Conservation (phyloP, 768 basidiomycete species). For the Panus rudis region DNA sequence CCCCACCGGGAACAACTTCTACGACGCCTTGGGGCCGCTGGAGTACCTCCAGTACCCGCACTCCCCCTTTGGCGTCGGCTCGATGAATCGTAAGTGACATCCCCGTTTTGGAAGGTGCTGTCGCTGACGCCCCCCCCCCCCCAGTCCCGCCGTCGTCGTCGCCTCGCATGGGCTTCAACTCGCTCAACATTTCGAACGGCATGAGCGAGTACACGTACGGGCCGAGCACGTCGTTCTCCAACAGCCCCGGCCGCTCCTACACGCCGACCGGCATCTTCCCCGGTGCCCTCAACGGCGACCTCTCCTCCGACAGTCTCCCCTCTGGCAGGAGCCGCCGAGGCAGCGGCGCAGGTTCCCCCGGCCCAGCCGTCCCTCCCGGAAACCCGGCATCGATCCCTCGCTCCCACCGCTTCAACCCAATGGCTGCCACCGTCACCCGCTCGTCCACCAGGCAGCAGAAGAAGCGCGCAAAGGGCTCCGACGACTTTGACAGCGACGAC, state of each 20-base stretch:
- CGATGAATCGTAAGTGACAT: conserved; percentile 53
- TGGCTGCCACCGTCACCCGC: conserved; percentile 43
- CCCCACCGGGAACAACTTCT: conserved; percentile 31
- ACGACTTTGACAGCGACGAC: conserved; percentile 66
- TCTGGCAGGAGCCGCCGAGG: conserved; percentile 63
- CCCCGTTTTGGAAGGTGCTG: conserved; percentile 8
- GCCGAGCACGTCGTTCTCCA: conserved; percentile 48
- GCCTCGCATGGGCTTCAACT: conserved; percentile 58
- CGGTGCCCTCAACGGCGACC: conserved; percentile 68
- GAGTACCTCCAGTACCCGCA: conserved; percentile 70
- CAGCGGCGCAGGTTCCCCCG: conserved; percentile 52
- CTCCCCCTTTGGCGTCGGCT: conserved; percentile 49
- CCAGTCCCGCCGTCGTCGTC: conserved; percentile 48
- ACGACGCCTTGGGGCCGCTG: conserved; percentile 38
- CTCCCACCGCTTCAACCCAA: conserved; percentile 76
- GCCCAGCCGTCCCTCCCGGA: conserved; percentile 37
- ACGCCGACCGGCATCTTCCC: conserved; percentile 68
- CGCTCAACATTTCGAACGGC: conserved; percentile 48
- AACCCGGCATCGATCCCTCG: conserved; percentile 58
- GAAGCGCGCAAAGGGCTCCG: conserved; percentile 37
- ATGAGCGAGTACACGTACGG: conserved; percentile 57
- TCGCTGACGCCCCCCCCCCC: conserved; percentile 9
- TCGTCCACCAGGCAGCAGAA: conserved; percentile 40
- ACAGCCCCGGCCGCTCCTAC: conserved; percentile 52
- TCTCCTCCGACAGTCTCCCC: conserved; percentile 59